Evolutionary conservation across 139 green algal species (phyloP), one percentile per base, ranked within the genome.

Genomic region (Picochlorum sp.): DNA sequence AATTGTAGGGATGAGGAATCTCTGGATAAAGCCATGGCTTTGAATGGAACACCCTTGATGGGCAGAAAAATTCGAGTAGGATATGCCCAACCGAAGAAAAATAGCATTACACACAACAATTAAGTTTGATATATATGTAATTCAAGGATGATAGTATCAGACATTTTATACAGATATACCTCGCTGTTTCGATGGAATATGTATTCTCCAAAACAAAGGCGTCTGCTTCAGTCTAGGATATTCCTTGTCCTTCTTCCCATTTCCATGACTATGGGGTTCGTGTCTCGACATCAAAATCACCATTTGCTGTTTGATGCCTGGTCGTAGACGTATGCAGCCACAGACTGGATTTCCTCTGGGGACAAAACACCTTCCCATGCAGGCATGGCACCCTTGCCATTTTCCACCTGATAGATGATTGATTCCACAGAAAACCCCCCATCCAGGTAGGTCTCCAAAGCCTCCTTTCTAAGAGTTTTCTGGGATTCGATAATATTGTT

Each of bases 351-450:
- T 68, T 91, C 82, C 4, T 88, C 77, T 28, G 85, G 72, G 28
- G 67, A 62, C 28, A 91, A 78, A 2, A 63, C 66, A 33, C 67
- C 80, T 1, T 31, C 58, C 75, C 83, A 91, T 9, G 82, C 82
- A 5, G 81, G 81, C 82, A 89, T 89, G 30, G 73, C 73, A 24
- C 61, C 64, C 73, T 86, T 86, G 61, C 79, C 76, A 45, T 86
- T 83, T 33, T 66, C 39, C 9, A 84, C 72, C 35, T 68, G 51
- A 8, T n/a, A 30, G 0, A 41, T 8, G 8, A 64, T 63, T 2
- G 22, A 12, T 4, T 53, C 61, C 7, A 43, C 16, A 30, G 9
- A 43, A 10, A 68, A 43, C 33, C 79, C 79, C 9, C 81, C 81
- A 1, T 64, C 57, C 24, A 89, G 65, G 65, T 83, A 85, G 50